phyloP scores from a whole-genome alignment of 495 filamentous ascomycete genomes.

The Apiosordaria backusii region DNA sequence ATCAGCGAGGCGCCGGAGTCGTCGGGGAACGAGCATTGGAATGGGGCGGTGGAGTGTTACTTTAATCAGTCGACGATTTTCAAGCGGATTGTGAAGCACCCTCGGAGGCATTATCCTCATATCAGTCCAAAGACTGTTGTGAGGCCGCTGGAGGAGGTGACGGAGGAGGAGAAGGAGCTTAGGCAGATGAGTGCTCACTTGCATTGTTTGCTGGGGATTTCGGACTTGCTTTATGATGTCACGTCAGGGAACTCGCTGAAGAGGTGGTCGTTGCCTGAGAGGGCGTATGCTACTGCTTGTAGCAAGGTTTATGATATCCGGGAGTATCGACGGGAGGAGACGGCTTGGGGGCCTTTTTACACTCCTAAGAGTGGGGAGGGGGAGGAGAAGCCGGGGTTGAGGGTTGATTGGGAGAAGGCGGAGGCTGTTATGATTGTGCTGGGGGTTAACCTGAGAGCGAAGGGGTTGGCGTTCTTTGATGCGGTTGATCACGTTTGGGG shows the following conservation, averaged over 20 bases:
- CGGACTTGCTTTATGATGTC: not conserved
- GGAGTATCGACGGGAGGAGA: constrained; percentile 51
- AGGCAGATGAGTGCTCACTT: constrained; percentile 59
- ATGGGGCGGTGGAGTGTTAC: not conserved
- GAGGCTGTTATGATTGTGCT: constrained; percentile 62
- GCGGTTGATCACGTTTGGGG: constrained; percentile 48
- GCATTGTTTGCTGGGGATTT: constrained; percentile 47
- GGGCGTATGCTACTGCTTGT: constrained; percentile 36
- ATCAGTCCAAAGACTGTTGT: not conserved
- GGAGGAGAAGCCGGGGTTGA: not conserved
- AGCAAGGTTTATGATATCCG: constrained; percentile 63
- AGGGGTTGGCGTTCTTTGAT: constrained; percentile 40
- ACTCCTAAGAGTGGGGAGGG: constrained; percentile 43
- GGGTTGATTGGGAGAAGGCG: constrained; percentile 67
- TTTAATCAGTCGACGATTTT: constrained; percentile 1
- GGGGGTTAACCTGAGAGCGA: constrained; percentile 49
- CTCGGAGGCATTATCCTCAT: not conserved
- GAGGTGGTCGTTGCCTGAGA: constrained; percentile 21
- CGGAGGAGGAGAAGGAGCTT: constrained; percentile 15
- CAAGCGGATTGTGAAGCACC: not conserved
- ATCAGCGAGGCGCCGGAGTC: not conserved
- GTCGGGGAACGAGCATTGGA: not conserved
- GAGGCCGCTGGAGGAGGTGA: not conserved
- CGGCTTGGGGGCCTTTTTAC: constrained; percentile 60
- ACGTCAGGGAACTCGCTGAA: constrained; percentile 40